These are phyloP conservation scores for Orbilia quercus DNA, from an alignment of 2,329 filamentous ascomycete species.

Conservation along the genomic window DNA sequence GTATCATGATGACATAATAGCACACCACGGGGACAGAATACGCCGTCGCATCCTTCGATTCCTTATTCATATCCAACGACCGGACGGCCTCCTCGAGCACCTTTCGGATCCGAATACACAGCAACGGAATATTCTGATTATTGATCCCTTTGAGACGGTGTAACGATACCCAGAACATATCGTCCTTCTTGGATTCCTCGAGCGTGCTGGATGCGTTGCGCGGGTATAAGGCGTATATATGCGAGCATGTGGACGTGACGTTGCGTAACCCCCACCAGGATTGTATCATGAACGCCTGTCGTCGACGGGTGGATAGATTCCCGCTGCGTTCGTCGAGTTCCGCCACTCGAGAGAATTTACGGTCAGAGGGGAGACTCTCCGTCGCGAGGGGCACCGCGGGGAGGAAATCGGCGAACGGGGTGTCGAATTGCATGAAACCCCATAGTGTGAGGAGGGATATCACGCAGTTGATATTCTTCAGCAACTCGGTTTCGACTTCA, in stretches of 20 bases:
- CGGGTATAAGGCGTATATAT: conserved; percentile 55
- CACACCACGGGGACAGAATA: conserved; percentile 36
- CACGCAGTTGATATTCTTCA: conserved; percentile 56
- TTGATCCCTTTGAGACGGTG: conserved; percentile 51
- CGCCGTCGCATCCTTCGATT: conserved; percentile 6
- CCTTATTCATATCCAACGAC: conserved; percentile 37
- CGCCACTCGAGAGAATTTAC: conserved; percentile 41
- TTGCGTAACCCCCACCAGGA: conserved; percentile 53
- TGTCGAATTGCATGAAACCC: conserved; percentile 58
- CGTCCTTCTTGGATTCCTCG: conserved; percentile 43
- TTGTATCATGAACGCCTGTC: conserved; percentile 53
- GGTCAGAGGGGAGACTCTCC: conserved; percentile 46
- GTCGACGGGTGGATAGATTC: conserved; percentile 39
- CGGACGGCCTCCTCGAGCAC: conserved; percentile 52
- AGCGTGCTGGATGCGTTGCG: conserved; percentile 28
- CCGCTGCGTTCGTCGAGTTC: conserved; percentile 52
- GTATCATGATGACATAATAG: conserved; percentile 56
- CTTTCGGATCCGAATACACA: conserved; percentile 49
- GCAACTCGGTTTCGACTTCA: conserved; percentile 57
- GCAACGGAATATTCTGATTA: conserved; percentile 51
- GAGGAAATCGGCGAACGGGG: conserved; percentile 55
- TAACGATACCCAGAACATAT: conserved; percentile 47
- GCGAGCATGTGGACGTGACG: conserved; percentile 54
- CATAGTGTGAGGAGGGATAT: conserved; percentile 50
- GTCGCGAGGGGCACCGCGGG: conserved; percentile 42